phyloP scores from a whole-genome alignment of 352 stramenopile species.

The Phytopythium mirpurense region DNA sequence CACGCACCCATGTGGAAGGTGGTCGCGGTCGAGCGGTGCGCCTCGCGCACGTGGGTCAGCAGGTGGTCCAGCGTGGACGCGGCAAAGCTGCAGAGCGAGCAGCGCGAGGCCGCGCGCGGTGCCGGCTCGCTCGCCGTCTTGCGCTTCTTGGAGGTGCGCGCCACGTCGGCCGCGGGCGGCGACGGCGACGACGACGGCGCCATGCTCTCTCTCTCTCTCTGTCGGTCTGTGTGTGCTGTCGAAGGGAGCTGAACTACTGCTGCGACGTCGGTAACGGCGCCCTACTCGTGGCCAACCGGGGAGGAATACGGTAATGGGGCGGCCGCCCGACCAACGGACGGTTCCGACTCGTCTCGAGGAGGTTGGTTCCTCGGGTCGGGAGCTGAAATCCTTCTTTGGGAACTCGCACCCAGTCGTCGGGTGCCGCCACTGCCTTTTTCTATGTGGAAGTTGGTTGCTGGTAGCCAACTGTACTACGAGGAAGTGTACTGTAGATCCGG shows the following conservation, averaged over 20 bases:
- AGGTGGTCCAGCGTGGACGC: slow-evolving; percentile 41
- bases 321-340: slow-evolving; percentile 5
- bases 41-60: slow-evolving; percentile 43
- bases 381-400: slow-evolving; percentile 27
- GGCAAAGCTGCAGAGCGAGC: slow-evolving; percentile 37
- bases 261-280: too few species aligned
- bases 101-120: slow-evolving; percentile 14
- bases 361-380: too few species aligned
- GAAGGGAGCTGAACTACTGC: too few species aligned
- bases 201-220: neutral
- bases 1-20: slow-evolving; percentile 49
- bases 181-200: slow-evolving; percentile 4
- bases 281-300: neutral
- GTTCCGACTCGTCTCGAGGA: slow-evolving; percentile 38
- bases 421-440: neutral
- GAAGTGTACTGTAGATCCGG: slow-evolving; percentile 8
- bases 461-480: neutral
- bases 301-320: neutral
- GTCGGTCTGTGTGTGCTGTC: neutral
- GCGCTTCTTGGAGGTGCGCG: slow-evolving; percentile 46
- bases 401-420: neutral
- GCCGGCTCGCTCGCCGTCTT: slow-evolving; percentile 26
- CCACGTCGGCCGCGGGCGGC: neutral
- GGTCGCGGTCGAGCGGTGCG: slow-evolving; percentile 17
- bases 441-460: neutral